Evolutionary conservation across 768 basidiomycete genomes (phyloP), one percentile per base, ranked within the genome.

Genomic region (Megacollybia marginata): DNA sequence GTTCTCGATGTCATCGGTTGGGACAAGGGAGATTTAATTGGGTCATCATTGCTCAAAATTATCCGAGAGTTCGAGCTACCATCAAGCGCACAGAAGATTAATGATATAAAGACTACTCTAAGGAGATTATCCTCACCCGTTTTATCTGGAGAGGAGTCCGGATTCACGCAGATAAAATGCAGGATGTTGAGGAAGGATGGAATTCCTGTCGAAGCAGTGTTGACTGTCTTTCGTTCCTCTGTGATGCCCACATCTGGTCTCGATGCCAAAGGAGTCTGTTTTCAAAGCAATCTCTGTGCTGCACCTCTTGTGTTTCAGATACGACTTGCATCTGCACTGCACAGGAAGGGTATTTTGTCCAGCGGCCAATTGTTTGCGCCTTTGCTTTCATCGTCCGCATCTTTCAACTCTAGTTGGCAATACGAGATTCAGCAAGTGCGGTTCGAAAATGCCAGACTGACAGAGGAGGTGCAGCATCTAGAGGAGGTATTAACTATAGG

Each of bases 341-440:
- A 2, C 38, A 40, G 18, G 15, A 40, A 44, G 19, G 7, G 32
- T 33, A 36, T 34, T 36, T 15, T 35, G 8, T 47, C 31, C 31
- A 48, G 12, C 44, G 15, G 23, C 23, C 23, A 28, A 28, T 28
- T 28, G 2, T 28, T 28, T 28, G 23, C 23, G 23, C 23, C 80
- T 79, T 38, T 88, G 88, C 62, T 73, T 93, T 11, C 81, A 86
- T 38, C 73, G 76, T 0, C 64, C 67, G 12, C 70, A 84, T 5
- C 23, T 6, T 28, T 28, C 23, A 83, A 79, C 10, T 84, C 85
- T 31, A 91, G 88, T 55, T 96, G 93, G 92, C 92, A 95, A 68
- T 95, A 92, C 56, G 90, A 92, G 67, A 71, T 94, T 44, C 85
- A 91, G 66, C 88, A 92, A 64, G 71, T 93, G 55, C 76, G 82